These are phyloP conservation scores for Somion occarium DNA, from an alignment of 1,284 basidiomycete genomes.

Conservation along the genomic window DNA sequence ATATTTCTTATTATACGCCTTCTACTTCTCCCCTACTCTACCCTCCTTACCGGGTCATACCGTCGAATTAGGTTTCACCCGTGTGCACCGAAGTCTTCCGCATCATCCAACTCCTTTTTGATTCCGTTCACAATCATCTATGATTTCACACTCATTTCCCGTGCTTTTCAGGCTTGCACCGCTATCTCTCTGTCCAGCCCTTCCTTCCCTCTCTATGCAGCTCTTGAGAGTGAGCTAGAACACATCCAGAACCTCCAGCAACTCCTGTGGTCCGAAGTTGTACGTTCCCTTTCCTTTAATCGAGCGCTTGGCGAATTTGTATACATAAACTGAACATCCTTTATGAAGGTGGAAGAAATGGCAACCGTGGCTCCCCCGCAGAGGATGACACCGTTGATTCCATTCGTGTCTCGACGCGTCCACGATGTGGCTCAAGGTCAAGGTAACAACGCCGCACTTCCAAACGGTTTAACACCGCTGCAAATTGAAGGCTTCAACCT, in stretches of 20 bases:
- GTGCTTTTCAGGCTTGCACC: slow-evolving; percentile 41
- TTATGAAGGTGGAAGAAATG: background rate
- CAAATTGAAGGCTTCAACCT: background rate
- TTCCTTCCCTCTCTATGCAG: slow-evolving; percentile 44
- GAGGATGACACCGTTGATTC: no score
- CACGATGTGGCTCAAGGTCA: no score
- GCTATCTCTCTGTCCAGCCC: slow-evolving; percentile 46
- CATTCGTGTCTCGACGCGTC: no score
- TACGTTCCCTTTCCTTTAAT: slow-evolving; percentile 1
- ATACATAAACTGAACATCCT: no score
- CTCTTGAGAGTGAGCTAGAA: slow-evolving; percentile 53
- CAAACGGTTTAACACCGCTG: background rate
- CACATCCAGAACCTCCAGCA: slow-evolving; percentile 1
- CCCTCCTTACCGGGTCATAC: background rate
- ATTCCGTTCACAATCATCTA: background rate
- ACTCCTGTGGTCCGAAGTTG: slow-evolving; percentile 1
- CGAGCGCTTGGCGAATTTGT: no score
- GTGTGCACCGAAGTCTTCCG: no score
- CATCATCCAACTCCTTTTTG: background rate
- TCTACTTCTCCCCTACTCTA: no score
- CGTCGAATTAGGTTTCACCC: background rate
- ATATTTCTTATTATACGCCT: no score
- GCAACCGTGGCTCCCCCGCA: background rate
- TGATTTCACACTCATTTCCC: slow-evolving; percentile 3
- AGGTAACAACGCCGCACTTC: no score